Base-by-base conservation (phyloP, 176 grass and related monocot species). In the Juncus effusus region DNA sequence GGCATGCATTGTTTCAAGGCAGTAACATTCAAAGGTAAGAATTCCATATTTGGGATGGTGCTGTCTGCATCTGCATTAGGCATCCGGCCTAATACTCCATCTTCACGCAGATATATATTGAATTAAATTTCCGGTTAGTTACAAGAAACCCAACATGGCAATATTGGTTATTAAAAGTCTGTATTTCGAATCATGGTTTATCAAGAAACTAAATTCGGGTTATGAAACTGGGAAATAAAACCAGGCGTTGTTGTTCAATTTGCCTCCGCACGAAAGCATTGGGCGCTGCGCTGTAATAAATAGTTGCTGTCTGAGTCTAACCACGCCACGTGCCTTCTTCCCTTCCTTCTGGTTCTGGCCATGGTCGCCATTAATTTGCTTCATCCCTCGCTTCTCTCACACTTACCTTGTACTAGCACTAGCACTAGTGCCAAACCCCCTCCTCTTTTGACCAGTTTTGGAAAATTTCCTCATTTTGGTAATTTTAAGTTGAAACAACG, bases 221-320 rank as follows among this genome's bases (percentile, higher is more conserved):
- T 28, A 28, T 28, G 19, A 28, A 28, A 28, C 19, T 28, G 0
- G 19, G 19, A 28, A 28, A 28, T 28, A 28, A 28, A 28, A 28
- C 1, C 19, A 28, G 19, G 19, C 19, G 19, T 28, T 28, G 19
- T 7, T 61, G 64, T 68, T 16, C 44, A 55, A 65, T 47, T 70
- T 60, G 10, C 63, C 54, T 16, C 75, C 51, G 51, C 56, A 49
- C 51, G 50, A 56, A 36, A 3, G 55, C 51, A 52, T 66, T 66
- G 38, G 58, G 42, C 11, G 49, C n/a, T 7, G 60, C 38, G 65
- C 60, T 10, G 16, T 10, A 51, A 50, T 40, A 37, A 37, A 11
- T 37, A 37, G 5, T 67, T 38, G 15, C 10, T 41, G 6, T 42
- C 38, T 10, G 7, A 49, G 4, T 44, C 16, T 19, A 12, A 35